These are phyloP conservation scores for Russula compacta DNA, from an alignment of 768 basidiomycete species.

Conservation along the genomic window DNA sequence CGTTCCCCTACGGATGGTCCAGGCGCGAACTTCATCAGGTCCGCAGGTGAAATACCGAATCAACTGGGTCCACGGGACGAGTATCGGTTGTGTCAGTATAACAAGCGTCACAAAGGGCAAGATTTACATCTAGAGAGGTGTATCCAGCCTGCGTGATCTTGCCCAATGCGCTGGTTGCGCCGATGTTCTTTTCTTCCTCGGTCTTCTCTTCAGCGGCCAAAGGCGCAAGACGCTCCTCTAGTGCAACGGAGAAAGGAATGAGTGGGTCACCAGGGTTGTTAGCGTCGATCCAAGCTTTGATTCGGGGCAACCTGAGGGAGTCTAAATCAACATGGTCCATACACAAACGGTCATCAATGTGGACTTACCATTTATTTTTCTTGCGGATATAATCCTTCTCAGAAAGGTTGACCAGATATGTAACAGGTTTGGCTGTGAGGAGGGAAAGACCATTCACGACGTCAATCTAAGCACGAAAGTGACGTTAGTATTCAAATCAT, in stretches of 20 bases:
- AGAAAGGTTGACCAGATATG: conserved; percentile 94
- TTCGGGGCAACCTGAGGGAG: conserved; percentile 71
- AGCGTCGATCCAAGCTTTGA: conserved; percentile 96
- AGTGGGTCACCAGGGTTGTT: conserved; percentile 93
- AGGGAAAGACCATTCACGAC: conserved; percentile 83
- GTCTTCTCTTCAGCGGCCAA: conserved; percentile 57
- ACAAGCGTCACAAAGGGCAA: background rate
- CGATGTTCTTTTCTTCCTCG: conserved; percentile 64
- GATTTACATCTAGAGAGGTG: conserved; percentile 65
- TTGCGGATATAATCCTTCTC: conserved; percentile 93
- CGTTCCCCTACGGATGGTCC: conserved; percentile 91
- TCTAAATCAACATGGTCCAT: background rate
- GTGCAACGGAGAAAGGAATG: conserved; percentile 93
- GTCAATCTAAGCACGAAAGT: conserved; percentile 53
- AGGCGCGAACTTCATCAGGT: conserved; percentile 93
- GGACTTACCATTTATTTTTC: conserved; percentile 90
- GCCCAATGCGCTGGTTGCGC: conserved; percentile 65
- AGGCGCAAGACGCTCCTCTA: conserved; percentile 78
- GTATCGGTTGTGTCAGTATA: background rate
- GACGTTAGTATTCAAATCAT: background rate
- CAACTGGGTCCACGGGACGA: conserved; percentile 37
- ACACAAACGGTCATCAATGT: background rate
- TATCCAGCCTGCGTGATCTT: conserved; percentile 98
- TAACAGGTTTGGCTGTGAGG: conserved; percentile 94
- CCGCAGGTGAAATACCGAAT: conserved; percentile 98